phyloP scores from a whole-genome alignment of 306 rosid genomes.

The Pachyrhizus erosus region DNA sequence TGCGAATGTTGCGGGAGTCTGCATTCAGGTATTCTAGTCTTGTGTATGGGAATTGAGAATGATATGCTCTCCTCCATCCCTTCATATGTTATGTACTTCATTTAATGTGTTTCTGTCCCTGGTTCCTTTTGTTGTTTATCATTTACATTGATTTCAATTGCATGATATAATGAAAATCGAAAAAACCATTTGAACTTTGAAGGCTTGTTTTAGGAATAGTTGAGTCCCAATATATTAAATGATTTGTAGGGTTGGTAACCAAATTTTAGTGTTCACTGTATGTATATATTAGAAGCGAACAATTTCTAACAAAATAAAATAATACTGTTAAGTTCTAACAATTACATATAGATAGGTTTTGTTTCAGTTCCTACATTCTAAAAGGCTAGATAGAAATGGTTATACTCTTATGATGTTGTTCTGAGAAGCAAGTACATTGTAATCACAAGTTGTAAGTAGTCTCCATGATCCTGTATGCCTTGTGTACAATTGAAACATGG shows the following conservation, averaged over 20 bases:
- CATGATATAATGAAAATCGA: background rate
- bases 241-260: slow-evolving; percentile 1
- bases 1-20: slow-evolving; percentile 68
- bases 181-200: background rate
- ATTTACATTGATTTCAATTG: background rate
- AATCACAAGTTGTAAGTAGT: background rate
- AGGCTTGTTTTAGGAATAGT: background rate
- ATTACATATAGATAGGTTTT: background rate
- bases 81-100: background rate
- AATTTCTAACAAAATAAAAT: background rate
- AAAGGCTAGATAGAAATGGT: background rate
- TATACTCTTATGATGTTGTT: background rate
- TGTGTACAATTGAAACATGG: background rate
- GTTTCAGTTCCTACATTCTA: background rate
- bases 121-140: background rate
- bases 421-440: background rate
- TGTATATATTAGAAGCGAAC: background rate
- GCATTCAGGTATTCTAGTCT: slow-evolving; percentile 59
- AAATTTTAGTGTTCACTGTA: background rate
- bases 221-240: background rate
- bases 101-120: background rate
- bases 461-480: background rate
- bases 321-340: background rate
- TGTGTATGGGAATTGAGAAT: background rate
- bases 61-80: too few relatives aligned